These are phyloP conservation scores for Poa pratensis DNA, from an alignment of 176 grass and related monocot species.

Conservation along the genomic window DNA sequence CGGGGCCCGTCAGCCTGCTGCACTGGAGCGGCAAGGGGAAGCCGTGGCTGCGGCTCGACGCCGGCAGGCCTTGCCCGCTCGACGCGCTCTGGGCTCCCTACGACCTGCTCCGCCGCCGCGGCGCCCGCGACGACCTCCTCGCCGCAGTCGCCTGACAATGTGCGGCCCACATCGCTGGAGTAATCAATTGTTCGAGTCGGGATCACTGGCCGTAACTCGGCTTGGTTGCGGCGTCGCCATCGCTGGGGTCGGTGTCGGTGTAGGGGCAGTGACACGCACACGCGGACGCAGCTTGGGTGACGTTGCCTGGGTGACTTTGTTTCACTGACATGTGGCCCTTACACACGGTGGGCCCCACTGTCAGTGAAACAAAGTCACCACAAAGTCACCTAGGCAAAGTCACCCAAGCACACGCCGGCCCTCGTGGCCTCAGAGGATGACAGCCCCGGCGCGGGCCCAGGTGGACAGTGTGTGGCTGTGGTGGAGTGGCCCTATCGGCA, in stretches of 20 bases:
- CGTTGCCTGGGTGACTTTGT: no score
- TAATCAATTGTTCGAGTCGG: constrained; percentile 30
- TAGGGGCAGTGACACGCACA: constrained; percentile 32
- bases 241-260: constrained; percentile 35
- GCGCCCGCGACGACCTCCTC: constrained; percentile 81
- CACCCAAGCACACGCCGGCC: constrained; percentile 29
- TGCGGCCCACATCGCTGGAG: constrained; percentile 25
- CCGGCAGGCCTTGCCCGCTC: constrained; percentile 73
- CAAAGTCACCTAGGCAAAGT: no score
- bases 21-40: constrained; percentile 99
- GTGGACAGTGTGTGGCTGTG: constrained; percentile 23
- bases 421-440: neutral
- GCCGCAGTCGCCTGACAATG: constrained; percentile 57
- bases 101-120: constrained; percentile 72
- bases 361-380: no score
- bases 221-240: constrained; percentile 41
- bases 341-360: no score
- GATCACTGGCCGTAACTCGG: constrained; percentile 6
- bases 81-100: constrained; percentile 93
- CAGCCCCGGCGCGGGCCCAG: neutral
- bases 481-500: constrained; percentile 23
- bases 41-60: constrained; percentile 91
- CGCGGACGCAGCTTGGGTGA: no score
- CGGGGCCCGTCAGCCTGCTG: constrained; percentile 86
- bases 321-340: no score